These are phyloP conservation scores for Paramecium octaurelia DNA, from an alignment of 73 alveolate genomes.

Conservation along the genomic window DNA sequence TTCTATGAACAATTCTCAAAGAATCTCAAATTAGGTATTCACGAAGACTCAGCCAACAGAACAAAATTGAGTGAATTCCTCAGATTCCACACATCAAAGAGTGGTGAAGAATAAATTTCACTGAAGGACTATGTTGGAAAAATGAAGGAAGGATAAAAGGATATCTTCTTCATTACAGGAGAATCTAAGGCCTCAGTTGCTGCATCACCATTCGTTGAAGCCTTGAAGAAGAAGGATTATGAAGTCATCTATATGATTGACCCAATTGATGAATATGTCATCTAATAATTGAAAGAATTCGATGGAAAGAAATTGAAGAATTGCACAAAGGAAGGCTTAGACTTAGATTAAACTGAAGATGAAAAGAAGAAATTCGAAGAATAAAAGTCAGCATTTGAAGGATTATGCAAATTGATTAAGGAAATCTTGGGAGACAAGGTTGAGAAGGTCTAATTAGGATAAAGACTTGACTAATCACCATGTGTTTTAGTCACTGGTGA, in stretches of 20 bases:
- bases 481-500: conserved; percentile 99
- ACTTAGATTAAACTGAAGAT: conserved; percentile 96
- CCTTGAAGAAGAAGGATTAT: conserved; percentile 96
- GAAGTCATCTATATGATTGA: conserved; percentile 99
- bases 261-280: conserved; percentile 99
- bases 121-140: conserved; percentile 96
- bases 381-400: conserved; percentile 97
- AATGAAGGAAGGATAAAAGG: conserved; percentile 99
- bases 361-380: conserved; percentile 97
- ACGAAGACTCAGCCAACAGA: conserved; percentile 99
- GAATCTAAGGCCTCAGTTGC: conserved; percentile 96
- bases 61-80: conserved; percentile 96
- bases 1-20: conserved; percentile 99
- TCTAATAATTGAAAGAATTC: conserved; percentile 97
- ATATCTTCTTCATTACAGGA: conserved; percentile 99
- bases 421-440: conserved; percentile 99
- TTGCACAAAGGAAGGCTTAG: conserved; percentile 98
- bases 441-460: conserved; percentile 97
- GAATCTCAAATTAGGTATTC: conserved; percentile 98
- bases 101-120: conserved; percentile 98
- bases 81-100: conserved; percentile 95
- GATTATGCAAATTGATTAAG: conserved; percentile 97
- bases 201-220: conserved; percentile 98
- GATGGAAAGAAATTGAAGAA: conserved; percentile 98
- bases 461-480: conserved; percentile 98